A percentile compares a stretch with the other conserved stretches of the same genome.
These are phyloP conservation scores for Oryza brachyantha DNA, from an alignment of 176 grass and related monocot genomes.

Conservation along the genomic window DNA sequence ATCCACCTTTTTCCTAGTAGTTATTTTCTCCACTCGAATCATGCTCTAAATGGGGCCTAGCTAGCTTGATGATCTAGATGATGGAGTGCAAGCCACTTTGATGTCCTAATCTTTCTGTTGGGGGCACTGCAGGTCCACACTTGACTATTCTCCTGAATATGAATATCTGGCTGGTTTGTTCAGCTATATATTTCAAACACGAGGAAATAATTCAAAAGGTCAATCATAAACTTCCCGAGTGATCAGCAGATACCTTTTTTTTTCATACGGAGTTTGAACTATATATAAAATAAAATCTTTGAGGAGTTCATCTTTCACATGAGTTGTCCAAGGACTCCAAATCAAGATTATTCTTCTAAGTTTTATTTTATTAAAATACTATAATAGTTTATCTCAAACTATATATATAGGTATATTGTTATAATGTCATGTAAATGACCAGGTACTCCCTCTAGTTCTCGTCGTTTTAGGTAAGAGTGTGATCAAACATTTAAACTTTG, in stretches of 20 bases:
- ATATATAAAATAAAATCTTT: background rate
- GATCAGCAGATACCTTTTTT: background rate
- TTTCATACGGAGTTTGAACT: background rate
- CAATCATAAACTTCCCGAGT: background rate
- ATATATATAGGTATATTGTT: too few relatives aligned
- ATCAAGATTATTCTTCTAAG: background rate
- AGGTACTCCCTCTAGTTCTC: too few relatives aligned
- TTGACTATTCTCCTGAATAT: background rate
- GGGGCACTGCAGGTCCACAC: background rate
- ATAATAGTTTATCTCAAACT: background rate
- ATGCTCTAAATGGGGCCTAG: background rate
- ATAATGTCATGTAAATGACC: too few relatives aligned
- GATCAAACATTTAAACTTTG: too few relatives aligned
- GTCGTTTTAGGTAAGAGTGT: too few relatives aligned
- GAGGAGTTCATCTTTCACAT: background rate
- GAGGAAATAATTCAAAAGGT: background rate
- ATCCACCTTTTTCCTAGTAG: background rate
- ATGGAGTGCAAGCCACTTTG: slow-evolving; percentile 14
- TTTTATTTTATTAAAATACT: background rate
- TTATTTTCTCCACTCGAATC: background rate
- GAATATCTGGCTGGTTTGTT: slow-evolving; percentile 5
- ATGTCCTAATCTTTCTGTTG: slow-evolving; percentile 9
- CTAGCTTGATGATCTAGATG: slow-evolving; percentile 16
- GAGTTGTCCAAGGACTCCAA: slow-evolving; percentile 1
- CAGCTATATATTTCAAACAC: slow-evolving; percentile 21